phyloP scores from a whole-genome alignment of 345 rosid genomes.

The Orychophragmus violaceus region DNA sequence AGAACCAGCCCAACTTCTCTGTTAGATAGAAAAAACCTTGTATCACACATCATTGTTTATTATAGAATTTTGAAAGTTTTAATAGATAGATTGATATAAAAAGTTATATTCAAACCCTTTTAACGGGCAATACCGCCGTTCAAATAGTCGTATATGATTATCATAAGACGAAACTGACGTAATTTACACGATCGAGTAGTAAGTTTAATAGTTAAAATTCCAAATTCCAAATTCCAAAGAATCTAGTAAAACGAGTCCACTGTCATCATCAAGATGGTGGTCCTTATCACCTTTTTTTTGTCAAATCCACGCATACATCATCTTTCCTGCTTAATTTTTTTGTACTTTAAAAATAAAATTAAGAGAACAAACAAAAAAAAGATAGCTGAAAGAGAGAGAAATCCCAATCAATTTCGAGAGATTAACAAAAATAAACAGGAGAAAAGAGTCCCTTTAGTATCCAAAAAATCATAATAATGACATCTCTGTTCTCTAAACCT shows the following conservation, averaged over 20 bases:
- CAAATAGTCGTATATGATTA: background rate
- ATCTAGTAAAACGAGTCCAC: constrained; percentile 19
- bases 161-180: constrained; percentile 1
- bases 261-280: constrained; percentile 6
- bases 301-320: background rate
- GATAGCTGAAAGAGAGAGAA: background rate
- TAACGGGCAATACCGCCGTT: background rate
- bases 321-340: background rate
- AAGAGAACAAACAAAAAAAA: background rate
- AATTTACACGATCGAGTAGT: constrained; percentile 17
- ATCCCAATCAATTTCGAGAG: too few species aligned
- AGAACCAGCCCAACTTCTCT: too few species aligned
- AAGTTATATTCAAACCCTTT: background rate
- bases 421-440: background rate
- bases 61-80: too few species aligned
- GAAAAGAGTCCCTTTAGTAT: background rate
- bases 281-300: constrained; percentile 12
- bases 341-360: background rate
- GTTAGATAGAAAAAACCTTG: too few species aligned
- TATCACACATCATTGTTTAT: too few species aligned
- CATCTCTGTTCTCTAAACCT: constrained; percentile 28
- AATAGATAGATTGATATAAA: background rate
- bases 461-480: constrained; percentile 14
- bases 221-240: constrained; percentile 5
- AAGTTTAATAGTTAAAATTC: background rate